phyloP scores from a whole-genome alignment of 331 rosid species.

The Saraca asoca region DNA sequence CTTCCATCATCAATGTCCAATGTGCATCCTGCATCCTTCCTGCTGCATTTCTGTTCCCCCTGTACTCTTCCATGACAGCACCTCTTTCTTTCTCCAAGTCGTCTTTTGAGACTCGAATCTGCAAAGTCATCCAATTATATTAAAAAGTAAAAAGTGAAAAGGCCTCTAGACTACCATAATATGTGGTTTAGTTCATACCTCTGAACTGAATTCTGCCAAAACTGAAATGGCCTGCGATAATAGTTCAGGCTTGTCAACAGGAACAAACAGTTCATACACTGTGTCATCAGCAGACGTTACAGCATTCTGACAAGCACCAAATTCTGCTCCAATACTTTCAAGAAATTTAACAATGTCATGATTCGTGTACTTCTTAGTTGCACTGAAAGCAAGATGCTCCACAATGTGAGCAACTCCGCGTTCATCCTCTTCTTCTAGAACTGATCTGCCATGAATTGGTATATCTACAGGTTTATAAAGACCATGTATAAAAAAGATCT shows the following conservation, averaged over 20 bases:
- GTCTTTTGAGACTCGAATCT: constrained; percentile 85
- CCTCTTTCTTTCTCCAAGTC: constrained; percentile 90
- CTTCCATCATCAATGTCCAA: constrained; percentile 88
- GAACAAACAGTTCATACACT: constrained; percentile 87
- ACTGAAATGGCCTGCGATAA: constrained; percentile 81
- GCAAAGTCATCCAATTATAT: constrained; percentile 30
- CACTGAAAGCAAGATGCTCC: constrained; percentile 98
- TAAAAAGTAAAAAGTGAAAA: neutral
- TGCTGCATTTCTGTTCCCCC: constrained; percentile 85
- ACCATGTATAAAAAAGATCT: neutral
- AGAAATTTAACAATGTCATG: constrained; percentile 89
- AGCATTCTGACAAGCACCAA: constrained; percentile 98
- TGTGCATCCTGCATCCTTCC: constrained; percentile 98
- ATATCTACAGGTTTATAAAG: constrained; percentile 34
- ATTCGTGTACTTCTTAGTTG: constrained; percentile 76
- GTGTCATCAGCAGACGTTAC: constrained; percentile 84
- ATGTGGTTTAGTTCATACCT: constrained; percentile 47
- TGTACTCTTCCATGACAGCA: constrained; percentile 90
- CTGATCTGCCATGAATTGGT: constrained; percentile 73
- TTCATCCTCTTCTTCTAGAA: constrained; percentile 92
- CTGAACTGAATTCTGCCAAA: constrained; percentile 92
- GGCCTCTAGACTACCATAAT: neutral
- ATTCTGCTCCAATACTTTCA: constrained; percentile 95
- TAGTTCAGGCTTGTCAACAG: constrained; percentile 86
- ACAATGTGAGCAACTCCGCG: constrained; percentile 98